These are phyloP conservation scores for Ashbya aceris DNA, from an alignment of 1,139 yeast genomes.

Conservation along the genomic window DNA sequence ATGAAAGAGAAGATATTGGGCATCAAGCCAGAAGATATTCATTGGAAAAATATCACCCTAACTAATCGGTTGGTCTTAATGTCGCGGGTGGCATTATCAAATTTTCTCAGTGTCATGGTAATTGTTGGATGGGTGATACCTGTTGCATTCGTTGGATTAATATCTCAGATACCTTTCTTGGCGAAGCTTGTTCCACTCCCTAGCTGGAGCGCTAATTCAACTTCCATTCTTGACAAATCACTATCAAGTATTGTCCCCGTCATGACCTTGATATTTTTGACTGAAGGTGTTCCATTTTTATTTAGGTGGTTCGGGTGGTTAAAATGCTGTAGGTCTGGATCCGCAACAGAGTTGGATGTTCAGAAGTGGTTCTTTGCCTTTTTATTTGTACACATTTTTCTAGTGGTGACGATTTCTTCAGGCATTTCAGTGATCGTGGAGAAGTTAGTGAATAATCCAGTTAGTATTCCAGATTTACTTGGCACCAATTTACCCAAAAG, in stretches of 20 bases:
- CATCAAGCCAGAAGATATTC: conserved; percentile 47
- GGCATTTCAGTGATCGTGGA: conserved; percentile 63
- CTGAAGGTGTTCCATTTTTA: conserved; percentile 44
- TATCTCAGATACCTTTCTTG: conserved; percentile 55
- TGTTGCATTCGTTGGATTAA: conserved; percentile 57
- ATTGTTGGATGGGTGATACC: conserved; percentile 61
- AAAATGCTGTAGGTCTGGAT: conserved; percentile 47
- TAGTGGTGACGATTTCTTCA: conserved; percentile 79
- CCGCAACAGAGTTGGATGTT: conserved; percentile 48
- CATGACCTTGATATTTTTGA: conserved; percentile 45
- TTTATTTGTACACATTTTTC: conserved; percentile 68
- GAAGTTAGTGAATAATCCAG: conserved; percentile 59
- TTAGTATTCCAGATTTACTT: conserved; percentile 57
- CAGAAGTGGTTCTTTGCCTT: conserved; percentile 65
- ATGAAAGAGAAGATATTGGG: conserved; percentile 40
- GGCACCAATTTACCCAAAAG: conserved; percentile 75
- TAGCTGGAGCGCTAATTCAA: conserved; percentile 43
- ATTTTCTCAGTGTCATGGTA: conserved; percentile 36
- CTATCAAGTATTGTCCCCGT: conserved; percentile 55
- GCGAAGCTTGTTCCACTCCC: conserved; percentile 47
- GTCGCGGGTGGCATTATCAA: conserved; percentile 36
- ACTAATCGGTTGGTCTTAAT: conserved; percentile 31
- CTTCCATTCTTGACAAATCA: conserved; percentile 43
- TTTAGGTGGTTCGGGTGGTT: conserved; percentile 42
- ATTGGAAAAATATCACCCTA: conserved; percentile 47